Evolutionary conservation across 371 early-diverging fungal species (phyloP).

Genomic region (Rhizopus sp.): DNA sequence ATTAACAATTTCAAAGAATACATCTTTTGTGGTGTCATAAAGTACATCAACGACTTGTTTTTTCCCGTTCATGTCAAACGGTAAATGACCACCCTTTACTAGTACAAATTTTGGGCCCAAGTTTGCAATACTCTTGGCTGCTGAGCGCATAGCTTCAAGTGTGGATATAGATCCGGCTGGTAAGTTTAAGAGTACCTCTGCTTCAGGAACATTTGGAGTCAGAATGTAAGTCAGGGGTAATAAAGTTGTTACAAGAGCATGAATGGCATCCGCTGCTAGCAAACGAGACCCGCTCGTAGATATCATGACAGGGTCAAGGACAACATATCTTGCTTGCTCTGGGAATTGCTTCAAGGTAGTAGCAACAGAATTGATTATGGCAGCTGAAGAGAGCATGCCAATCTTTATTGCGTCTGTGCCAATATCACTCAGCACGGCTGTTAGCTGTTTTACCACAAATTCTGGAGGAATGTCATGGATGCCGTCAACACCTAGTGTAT

Average conservation of each 20-base stretch:
- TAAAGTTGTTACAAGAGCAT: slow-evolving; percentile 51
- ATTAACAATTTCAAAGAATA: slow-evolving; percentile 51
- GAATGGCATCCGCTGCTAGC: slow-evolving; percentile 63
- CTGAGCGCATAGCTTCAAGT: slow-evolving; percentile 54
- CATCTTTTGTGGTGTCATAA: slow-evolving; percentile 46
- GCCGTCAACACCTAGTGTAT: slow-evolving; percentile 76
- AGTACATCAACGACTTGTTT: slow-evolving; percentile 64
- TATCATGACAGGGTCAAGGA: slow-evolving; percentile 90
- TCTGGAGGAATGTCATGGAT: slow-evolving; percentile 62
- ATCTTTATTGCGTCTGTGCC: slow-evolving; percentile 79
- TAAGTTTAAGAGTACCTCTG: slow-evolving; percentile 57
- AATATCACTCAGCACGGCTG: slow-evolving; percentile 76
- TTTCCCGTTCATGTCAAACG: slow-evolving; percentile 29
- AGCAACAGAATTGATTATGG: slow-evolving; percentile 62
- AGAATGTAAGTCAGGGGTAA: slow-evolving; percentile 72
- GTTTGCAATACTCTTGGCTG: slow-evolving; percentile 51
- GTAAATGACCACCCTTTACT: slow-evolving; percentile 84
- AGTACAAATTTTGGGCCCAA: slow-evolving; percentile 63
- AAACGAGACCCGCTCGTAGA: slow-evolving; percentile 73
- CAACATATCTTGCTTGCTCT: slow-evolving; percentile 39
- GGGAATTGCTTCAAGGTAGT: slow-evolving; percentile 43
- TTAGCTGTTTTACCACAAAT: slow-evolving; percentile 73
- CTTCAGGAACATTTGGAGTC: slow-evolving; percentile 86
- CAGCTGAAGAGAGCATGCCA: slow-evolving; percentile 76
- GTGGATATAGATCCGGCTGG: slow-evolving; percentile 41